phyloP scores from a whole-genome alignment of 768 basidiomycete species.

The Leccinum aurantiacum region DNA sequence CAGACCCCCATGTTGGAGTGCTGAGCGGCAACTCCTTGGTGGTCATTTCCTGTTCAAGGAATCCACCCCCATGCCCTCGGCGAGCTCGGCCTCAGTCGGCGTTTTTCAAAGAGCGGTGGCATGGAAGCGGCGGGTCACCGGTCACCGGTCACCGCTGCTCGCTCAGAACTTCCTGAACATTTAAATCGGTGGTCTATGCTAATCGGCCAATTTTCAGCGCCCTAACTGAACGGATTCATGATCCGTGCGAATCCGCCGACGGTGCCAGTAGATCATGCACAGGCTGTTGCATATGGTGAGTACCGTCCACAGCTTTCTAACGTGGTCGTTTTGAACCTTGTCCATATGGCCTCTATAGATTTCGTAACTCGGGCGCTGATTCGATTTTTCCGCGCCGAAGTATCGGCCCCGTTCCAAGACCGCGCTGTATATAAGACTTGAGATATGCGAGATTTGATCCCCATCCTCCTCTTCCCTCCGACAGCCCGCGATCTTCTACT shows the following conservation, averaged over 20 bases:
- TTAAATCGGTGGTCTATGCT: too few species aligned
- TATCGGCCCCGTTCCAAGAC: background rate
- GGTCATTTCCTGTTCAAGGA: too few species aligned
- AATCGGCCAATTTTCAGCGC: background rate
- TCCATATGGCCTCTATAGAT: background rate
- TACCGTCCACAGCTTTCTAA: slow-evolving; percentile 4
- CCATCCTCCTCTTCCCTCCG: background rate
- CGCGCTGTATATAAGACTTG: slow-evolving; percentile 9
- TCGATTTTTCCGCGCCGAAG: background rate
- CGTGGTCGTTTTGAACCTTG: background rate
- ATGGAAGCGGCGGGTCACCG: too few species aligned
- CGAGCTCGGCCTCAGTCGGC: too few species aligned
- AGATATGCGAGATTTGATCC: background rate
- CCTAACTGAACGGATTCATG: background rate
- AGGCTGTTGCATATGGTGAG: background rate
- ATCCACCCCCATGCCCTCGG: too few species aligned
- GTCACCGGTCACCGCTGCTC: too few species aligned
- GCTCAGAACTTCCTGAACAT: too few species aligned
- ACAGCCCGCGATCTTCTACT: background rate
- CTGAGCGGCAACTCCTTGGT: too few species aligned
- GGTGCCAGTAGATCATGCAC: background rate
- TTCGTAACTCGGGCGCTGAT: slow-evolving; percentile 1
- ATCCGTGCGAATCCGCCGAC: background rate
- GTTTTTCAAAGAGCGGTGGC: too few species aligned
- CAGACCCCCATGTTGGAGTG: too few species aligned